Evolutionary conservation across 176 grass and related monocot genomes (phyloP), one percentile per base, ranked within the genome.

Genomic region (Avena eriantha): DNA sequence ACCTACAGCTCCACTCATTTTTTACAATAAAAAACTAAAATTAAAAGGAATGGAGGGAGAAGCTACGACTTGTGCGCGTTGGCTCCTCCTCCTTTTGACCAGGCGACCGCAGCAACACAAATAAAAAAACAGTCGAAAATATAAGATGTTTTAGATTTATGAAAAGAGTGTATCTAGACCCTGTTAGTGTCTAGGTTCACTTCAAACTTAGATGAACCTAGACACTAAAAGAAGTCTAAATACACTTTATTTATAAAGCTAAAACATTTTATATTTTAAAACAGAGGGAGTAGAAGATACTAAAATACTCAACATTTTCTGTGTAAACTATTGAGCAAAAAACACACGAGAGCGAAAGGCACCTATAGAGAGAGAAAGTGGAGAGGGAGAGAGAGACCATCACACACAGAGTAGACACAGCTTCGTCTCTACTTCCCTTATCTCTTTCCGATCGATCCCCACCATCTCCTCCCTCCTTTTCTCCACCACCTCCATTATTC

Each of bases 21-120:
- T 41, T 41, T 8, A 29, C 2, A 29, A 4, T 6, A 39, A 39
- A 39, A 39, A 6, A 39, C 6, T 5, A 39, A 5, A 39, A 29
- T 0, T 29, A 35, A 46, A 57, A 74, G 35, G 78, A 84, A 77
- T 48, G 86, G 87, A 80, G 33, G 22, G 65, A 77, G 82, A 55
- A 72, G 55, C 85, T 80, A 61, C 81, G 15, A 89, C 67, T 82
- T 75, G 84, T 55, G 80, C 91, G 89, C 91, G 79, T 93, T 54
- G 14, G 41, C 54, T 46, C 2, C 15, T 14, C 71, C 78, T 68
- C 69, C 88, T 96, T 96, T 96, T 96, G 91, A 96, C 91, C 87
- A 88, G 50, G 84, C 79, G 77, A 81, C 58, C 60, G 7, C 51
- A 65, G 78, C 83, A 23, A 63, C 79, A 70, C 36, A 39, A 17